Base-by-base conservation (phyloP, 805 yeast species). In the Yarrowia sp. region DNA sequence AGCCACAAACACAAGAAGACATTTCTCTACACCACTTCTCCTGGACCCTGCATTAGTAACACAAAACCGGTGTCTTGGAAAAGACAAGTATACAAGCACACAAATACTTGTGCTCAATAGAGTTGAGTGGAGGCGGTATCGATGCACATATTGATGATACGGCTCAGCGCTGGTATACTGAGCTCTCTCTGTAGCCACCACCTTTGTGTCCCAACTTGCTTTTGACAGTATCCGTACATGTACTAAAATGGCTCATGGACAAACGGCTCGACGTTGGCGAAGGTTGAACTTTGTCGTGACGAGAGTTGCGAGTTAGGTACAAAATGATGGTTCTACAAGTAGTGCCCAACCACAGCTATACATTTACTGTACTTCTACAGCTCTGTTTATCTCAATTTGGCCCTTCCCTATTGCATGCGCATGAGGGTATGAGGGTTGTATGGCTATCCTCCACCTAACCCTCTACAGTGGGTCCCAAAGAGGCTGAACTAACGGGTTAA, bases 31-130 rank as follows among this genome's bases (percentile, higher is more conserved):
- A 8, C 12, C 50, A 19, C n/a, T 11, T 5, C 32, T 5, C 3
- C 35, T 11, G 52, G 52, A 26, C 52, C 52, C 52, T 48, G 52
- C 52, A 48, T 48, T 48, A 46, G 52, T 48, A 22, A 22, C 10
- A 26, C 52, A 12, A 1, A 22, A 19, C 9, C 8, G 15, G 16
- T 48, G 52, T 48, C 52, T 48, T 48, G 52, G 36, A 48, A 48
- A 48, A 48, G 32, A 42, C 5, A n/a, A 7, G 46, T 11, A 42
- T 22, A 42, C 7, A n/a, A 42, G n/a, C n/a, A n/a, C n/a, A 46
- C 50, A 16, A 45, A 22, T 45, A 19, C 32, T 4, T 0, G 10
- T 15, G n/a, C n/a, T 19, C 14, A 15, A 11, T 46, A 46, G 35
- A 22, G 50, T 46, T 46, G 35, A 8, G 19, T 45, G 26, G 49